Conservation (phyloP, 1,284 basidiomycete species). For the Irpex lacteus region DNA sequence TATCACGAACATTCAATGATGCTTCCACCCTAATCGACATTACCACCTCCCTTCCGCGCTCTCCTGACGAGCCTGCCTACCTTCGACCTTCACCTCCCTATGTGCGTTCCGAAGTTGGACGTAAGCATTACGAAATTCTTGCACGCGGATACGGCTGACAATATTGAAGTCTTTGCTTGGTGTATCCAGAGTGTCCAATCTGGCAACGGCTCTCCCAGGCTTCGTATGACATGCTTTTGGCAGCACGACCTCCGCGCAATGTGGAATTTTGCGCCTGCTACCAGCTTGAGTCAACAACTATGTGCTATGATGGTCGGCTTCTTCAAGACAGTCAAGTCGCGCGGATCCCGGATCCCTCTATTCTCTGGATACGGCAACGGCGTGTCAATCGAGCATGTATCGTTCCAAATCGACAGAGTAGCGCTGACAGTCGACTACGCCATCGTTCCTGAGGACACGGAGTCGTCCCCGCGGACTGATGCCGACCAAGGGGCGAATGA, state of each 20-base stretch:
- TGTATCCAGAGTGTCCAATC: slow-evolving; percentile 72
- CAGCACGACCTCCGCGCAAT: slow-evolving; percentile 91
- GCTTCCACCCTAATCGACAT: slow-evolving; percentile 86
- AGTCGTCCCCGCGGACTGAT: slow-evolving; percentile 21
- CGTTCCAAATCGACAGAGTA: slow-evolving; percentile 80
- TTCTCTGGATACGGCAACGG: slow-evolving; percentile 81
- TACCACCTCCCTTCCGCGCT: slow-evolving; percentile 93
- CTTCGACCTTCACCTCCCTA: slow-evolving; percentile 92
- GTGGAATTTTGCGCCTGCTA: slow-evolving; percentile 73
- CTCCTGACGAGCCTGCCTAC: slow-evolving; percentile 89
- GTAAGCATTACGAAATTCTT: slow-evolving; percentile 41
- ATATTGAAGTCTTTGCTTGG: slow-evolving; percentile 80
- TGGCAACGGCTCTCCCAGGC: slow-evolving; percentile 28
- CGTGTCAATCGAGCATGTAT: slow-evolving; percentile 73
- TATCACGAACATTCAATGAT: slow-evolving; percentile 83
- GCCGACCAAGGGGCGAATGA: slow-evolving; percentile 51
- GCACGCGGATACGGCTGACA: neutral
- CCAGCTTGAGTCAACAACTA: slow-evolving; percentile 66
- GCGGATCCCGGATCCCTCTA: slow-evolving; percentile 73
- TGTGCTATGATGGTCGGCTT: slow-evolving; percentile 81
- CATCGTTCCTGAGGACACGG: slow-evolving; percentile 74
- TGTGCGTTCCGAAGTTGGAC: slow-evolving; percentile 85
- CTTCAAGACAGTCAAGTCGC: slow-evolving; percentile 73
- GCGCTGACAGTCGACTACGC: slow-evolving; percentile 85
- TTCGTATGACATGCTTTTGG: slow-evolving; percentile 92